Conservation (phyloP, 129 eudicot species). For the Pseudognaphalium luteoalbum region DNA sequence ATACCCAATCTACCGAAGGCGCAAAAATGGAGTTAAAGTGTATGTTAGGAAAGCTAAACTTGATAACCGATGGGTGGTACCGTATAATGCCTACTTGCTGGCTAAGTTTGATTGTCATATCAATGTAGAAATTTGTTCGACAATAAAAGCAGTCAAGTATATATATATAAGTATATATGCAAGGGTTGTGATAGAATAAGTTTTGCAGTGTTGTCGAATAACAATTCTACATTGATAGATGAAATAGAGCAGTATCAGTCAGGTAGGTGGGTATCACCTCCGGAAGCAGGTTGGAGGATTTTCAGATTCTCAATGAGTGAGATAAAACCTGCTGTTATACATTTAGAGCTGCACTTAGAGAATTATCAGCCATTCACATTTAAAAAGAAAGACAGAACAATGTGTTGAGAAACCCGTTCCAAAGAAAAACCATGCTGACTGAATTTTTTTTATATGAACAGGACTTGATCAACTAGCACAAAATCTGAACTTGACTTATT, state of each 20-base stretch:
- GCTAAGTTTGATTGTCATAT: neutral
- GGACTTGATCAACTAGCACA: too few relatives aligned
- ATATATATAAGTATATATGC: slow-evolving; percentile 32
- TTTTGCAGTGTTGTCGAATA: neutral
- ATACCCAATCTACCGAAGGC: slow-evolving; percentile 30
- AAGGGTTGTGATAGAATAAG: slow-evolving; percentile 32
- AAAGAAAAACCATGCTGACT: slow-evolving; percentile 1
- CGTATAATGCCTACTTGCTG: neutral
- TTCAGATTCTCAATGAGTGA: neutral
- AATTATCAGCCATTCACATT: neutral
- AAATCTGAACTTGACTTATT: too few relatives aligned
- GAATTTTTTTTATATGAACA: neutral
- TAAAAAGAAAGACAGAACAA: neutral
- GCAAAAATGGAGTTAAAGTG: neutral
- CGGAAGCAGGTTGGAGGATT: neutral
- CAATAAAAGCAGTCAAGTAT: slow-evolving; percentile 24
- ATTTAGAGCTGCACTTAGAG: neutral
- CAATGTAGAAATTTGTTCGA: slow-evolving; percentile 23
- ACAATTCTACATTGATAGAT: neutral
- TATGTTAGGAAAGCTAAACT: neutral
- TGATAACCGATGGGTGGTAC: neutral
- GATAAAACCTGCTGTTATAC: neutral
- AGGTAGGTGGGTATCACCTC: slow-evolving; percentile 4
- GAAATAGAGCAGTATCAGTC: slow-evolving; percentile 3
- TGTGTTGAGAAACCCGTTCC: neutral